Conservation (phyloP, 345 rosid species). For the Geranium rotundifolium region DNA sequence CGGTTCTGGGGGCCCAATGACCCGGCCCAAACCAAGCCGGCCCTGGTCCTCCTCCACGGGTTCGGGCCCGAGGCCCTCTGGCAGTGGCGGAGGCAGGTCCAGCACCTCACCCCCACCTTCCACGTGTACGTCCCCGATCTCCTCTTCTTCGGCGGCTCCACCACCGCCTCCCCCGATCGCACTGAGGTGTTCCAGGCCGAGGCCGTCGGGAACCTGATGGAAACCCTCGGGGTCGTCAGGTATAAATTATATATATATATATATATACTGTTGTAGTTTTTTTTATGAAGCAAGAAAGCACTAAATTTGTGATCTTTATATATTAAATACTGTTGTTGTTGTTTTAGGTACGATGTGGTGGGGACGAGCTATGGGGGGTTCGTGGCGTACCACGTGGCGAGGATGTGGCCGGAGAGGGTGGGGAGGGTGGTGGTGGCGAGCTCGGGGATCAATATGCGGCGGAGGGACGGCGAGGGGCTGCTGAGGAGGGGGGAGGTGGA, state of each 20-base stretch:
- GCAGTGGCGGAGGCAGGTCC: conserved; percentile 82
- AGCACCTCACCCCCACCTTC: conserved; percentile 36
- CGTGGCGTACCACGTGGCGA: conserved; percentile 75
- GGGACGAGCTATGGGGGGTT: conserved; percentile 96
- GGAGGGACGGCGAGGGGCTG: conserved; percentile 36
- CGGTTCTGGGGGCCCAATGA: conserved; percentile 63
- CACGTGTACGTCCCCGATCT: conserved; percentile 67
- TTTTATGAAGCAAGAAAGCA: too few relatives aligned
- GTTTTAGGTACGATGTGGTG: conserved; percentile 29
- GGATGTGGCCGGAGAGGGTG: conserved; percentile 55
- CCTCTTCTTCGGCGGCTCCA: conserved; percentile 61
- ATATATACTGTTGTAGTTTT: too few relatives aligned
- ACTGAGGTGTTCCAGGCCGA: conserved; percentile 74
- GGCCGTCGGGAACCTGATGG: conserved; percentile 41
- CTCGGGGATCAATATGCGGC: conserved; percentile 58
- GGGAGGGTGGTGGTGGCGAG: conserved; percentile 80
- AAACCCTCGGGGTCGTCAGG: conserved; percentile 32
- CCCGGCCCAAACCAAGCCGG: conserved; percentile 19
- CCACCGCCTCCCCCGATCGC: conserved; percentile 40
- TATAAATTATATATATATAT: too few relatives aligned
- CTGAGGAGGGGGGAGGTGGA: conserved; percentile 36
- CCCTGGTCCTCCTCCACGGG: conserved; percentile 68
- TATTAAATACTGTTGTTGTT: too few relatives aligned
- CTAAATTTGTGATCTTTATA: too few relatives aligned
- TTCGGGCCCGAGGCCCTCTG: conserved; percentile 71